phyloP scores from a whole-genome alignment of 2,329 filamentous ascomycete genomes.

The Berkeleyomyces basicola region DNA sequence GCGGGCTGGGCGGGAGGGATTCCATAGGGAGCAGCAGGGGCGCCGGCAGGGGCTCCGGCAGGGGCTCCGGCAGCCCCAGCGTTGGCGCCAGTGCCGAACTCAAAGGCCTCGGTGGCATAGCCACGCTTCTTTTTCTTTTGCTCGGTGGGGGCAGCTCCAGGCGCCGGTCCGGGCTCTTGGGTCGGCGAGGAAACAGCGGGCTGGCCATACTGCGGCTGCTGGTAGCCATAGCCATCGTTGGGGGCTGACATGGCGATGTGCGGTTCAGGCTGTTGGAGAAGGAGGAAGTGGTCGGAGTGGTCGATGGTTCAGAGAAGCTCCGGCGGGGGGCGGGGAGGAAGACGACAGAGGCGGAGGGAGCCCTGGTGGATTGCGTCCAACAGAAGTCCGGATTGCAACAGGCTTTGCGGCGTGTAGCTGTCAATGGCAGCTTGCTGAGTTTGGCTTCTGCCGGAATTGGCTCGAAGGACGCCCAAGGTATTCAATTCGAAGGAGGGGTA shows the following conservation, averaged over 20 bases:
- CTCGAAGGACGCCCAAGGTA: background rate
- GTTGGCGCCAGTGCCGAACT: slow-evolving; percentile 80
- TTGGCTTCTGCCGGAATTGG: background rate
- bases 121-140: slow-evolving; percentile 79
- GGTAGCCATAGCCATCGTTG: slow-evolving; percentile 36
- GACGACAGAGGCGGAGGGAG: background rate
- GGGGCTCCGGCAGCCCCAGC: slow-evolving; percentile 25
- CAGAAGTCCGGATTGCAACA: background rate
- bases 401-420: background rate
- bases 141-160: slow-evolving; percentile 20
- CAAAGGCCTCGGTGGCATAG: slow-evolving; percentile 89
- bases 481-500: background rate
- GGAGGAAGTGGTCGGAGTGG: slow-evolving; percentile 16
- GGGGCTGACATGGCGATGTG: slow-evolving; percentile 35
- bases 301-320: slow-evolving; percentile 4
- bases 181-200: slow-evolving; percentile 20
- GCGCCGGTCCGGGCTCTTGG: slow-evolving; percentile 16
- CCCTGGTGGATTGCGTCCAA: slow-evolving; percentile 1
- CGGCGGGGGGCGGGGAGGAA: background rate
- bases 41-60: slow-evolving; percentile 26
- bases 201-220: slow-evolving; percentile 28
- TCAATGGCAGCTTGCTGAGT: background rate
- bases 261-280: slow-evolving; percentile 15
- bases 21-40: slow-evolving; percentile 36
- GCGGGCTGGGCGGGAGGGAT: slow-evolving; percentile 28